These are phyloP conservation scores for Oryza rufipogon DNA, from an alignment of 176 grass and related monocot species.

Conservation along the genomic window DNA sequence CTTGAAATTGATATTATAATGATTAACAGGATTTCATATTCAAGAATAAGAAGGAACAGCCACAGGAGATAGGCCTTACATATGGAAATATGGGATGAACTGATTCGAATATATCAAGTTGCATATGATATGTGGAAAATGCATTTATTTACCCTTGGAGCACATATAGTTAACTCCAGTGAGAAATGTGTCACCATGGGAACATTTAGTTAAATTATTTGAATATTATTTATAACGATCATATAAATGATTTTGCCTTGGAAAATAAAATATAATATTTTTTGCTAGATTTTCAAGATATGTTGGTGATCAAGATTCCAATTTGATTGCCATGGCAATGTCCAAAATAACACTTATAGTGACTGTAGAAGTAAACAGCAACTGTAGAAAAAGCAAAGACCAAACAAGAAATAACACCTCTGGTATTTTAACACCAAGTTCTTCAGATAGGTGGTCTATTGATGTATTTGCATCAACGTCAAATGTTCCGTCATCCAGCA, in stretches of 20 bases:
- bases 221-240: conserved; percentile 3
- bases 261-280: conserved; percentile 1
- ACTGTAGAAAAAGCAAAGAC: conserved; percentile 21
- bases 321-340: not conserved
- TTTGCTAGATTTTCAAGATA: conserved; percentile 19
- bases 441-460: conserved; percentile 91
- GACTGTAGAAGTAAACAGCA: not conserved
- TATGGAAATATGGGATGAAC: too few species aligned
- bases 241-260: conserved; percentile 10
- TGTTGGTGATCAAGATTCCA: conserved; percentile 16
- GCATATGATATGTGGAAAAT: not conserved
- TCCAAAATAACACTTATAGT: not conserved
- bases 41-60: not conserved
- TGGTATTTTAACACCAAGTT: conserved; percentile 93
- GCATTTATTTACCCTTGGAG: conserved; percentile 8
- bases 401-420: conserved; percentile 63
- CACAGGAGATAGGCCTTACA: not conserved
- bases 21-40: not conserved
- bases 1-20: not conserved
- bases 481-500: conserved; percentile 89
- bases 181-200: not conserved
- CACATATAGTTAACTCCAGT: not conserved
- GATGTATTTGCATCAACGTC: conserved; percentile 99
- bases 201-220: conserved; percentile 4
- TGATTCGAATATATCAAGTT: not conserved